Conservation (phyloP, 2,329 filamentous ascomycete species). For the Trichoderma koningiopsis region DNA sequence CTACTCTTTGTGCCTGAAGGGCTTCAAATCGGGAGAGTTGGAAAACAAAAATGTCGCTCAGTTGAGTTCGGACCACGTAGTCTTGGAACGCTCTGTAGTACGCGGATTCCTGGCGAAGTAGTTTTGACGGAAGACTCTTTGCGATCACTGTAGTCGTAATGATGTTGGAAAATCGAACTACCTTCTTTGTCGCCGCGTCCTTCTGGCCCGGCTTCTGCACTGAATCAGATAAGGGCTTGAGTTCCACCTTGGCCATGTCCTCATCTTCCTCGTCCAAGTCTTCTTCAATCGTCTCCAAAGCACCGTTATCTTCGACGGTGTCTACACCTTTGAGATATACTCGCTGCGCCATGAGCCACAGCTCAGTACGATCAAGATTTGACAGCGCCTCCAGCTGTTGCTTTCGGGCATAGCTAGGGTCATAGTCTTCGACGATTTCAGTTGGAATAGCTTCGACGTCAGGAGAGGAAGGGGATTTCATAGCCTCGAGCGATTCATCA, state of each 20-base stretch:
- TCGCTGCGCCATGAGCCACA: conserved; percentile 84
- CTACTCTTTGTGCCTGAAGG: conserved; percentile 79
- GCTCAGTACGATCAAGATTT: conserved; percentile 81
- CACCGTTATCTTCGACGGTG: conserved; percentile 43
- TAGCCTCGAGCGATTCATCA: conserved; percentile 37
- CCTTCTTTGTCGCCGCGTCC: conserved; percentile 61
- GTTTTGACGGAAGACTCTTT: conserved; percentile 54
- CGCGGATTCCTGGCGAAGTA: conserved; percentile 67
- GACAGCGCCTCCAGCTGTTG: conserved; percentile 69
- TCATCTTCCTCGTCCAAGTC: conserved; percentile 34
- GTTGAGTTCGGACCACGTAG: conserved; percentile 65
- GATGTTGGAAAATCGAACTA: conserved; percentile 70
- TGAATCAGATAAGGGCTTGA: conserved; percentile 35
- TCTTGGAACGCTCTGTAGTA: conserved; percentile 89
- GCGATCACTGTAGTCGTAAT: conserved; percentile 50
- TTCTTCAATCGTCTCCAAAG: conserved; percentile 40
- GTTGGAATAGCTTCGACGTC: conserved; percentile 60
- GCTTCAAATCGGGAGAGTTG: conserved; percentile 85
- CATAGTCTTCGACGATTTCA: conserved; percentile 70
- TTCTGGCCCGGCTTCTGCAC: conserved; percentile 29
- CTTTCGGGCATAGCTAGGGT: conserved; percentile 73
- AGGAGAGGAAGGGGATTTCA: conserved; percentile 45
- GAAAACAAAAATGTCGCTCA: conserved; percentile 79
- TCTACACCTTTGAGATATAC: conserved; percentile 72
- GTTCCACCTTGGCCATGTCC: conserved; percentile 25